These are phyloP conservation scores for Nemania sp. DNA, from an alignment of 2,329 filamentous ascomycete genomes.

Conservation along the genomic window DNA sequence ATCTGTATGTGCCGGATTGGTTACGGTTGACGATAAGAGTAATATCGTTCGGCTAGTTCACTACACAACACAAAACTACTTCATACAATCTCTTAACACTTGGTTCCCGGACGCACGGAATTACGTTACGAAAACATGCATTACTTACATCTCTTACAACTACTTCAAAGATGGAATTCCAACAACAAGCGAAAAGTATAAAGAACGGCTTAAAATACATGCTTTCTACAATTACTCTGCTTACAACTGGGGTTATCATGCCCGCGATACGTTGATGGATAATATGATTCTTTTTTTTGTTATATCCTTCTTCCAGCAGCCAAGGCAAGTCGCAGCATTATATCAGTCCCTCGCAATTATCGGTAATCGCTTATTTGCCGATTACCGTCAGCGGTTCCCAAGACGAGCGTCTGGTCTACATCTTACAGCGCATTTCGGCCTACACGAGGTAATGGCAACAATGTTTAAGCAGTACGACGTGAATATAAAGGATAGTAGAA, in stretches of 20 bases:
- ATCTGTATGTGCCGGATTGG: constrained; percentile 46
- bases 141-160: constrained; percentile 10
- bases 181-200: background rate
- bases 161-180: constrained; percentile 1
- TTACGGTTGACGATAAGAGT: constrained; percentile 46
- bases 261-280: background rate
- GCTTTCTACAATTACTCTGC: constrained; percentile 14
- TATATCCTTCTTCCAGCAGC: constrained; percentile 12
- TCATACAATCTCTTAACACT: constrained; percentile 36
- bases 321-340: constrained; percentile 8
- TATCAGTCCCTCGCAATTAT: background rate
- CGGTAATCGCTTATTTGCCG: background rate
- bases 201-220: background rate
- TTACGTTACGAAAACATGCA: constrained; percentile 7
- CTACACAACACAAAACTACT: constrained; percentile 51
- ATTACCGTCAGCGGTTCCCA: background rate
- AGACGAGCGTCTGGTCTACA: background rate
- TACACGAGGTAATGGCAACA: background rate
- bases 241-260: constrained; percentile 12
- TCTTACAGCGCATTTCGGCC: constrained; percentile 8
- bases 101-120: constrained; percentile 40
- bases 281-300: background rate
- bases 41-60: constrained; percentile 49
- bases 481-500: background rate
- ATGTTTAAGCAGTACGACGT: background rate